Percentiles rank a stretch among this genome's conserved stretches.
These are phyloP conservation scores for Acer campestre DNA, from an alignment of 345 rosid species.

Conservation along the genomic window DNA sequence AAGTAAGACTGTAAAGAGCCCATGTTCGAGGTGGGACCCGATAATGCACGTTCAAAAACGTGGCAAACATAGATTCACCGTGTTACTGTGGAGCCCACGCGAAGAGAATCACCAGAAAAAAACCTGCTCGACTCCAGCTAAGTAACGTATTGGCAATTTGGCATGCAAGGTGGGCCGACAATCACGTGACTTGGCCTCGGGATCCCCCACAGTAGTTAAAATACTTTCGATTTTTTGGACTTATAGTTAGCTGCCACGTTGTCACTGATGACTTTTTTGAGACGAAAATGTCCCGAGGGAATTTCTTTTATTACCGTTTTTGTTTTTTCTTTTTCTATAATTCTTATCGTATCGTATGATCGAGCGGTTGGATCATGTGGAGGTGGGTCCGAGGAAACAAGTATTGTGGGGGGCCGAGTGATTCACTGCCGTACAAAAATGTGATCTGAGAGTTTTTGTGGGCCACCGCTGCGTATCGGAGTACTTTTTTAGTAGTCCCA, in stretches of 20 bases:
- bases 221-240: slow-evolving; percentile 14
- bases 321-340: neutral
- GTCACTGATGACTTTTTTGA: neutral
- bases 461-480: slow-evolving; percentile 4
- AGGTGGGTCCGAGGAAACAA: neutral
- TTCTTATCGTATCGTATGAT: neutral
- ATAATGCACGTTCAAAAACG: slow-evolving; percentile 28
- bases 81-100: slow-evolving; percentile 36
- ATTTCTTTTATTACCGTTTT: slow-evolving; percentile 8
- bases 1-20: slow-evolving; percentile 23
- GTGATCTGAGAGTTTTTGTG: slow-evolving; percentile 14
- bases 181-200: slow-evolving; percentile 64
- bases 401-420: slow-evolving; percentile 25
- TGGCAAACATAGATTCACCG: slow-evolving; percentile 27
- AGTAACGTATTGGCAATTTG: slow-evolving; percentile 11
- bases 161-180: slow-evolving; percentile 12
- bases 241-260: slow-evolving; percentile 32
- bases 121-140: slow-evolving; percentile 37
- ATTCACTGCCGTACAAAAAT: slow-evolving; percentile 24
- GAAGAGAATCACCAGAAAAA: slow-evolving; percentile 15
- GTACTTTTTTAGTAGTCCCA: neutral
- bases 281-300: slow-evolving; percentile 21
- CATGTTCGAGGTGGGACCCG: slow-evolving; percentile 52
- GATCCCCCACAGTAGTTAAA: slow-evolving; percentile 18
- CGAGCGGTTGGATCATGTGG: slow-evolving; percentile 12